Evolutionary conservation across 2,329 filamentous ascomycete genomes (phyloP), one percentile per base, ranked within the genome.

Genomic region (Cladosporium sphaerospermum): DNA sequence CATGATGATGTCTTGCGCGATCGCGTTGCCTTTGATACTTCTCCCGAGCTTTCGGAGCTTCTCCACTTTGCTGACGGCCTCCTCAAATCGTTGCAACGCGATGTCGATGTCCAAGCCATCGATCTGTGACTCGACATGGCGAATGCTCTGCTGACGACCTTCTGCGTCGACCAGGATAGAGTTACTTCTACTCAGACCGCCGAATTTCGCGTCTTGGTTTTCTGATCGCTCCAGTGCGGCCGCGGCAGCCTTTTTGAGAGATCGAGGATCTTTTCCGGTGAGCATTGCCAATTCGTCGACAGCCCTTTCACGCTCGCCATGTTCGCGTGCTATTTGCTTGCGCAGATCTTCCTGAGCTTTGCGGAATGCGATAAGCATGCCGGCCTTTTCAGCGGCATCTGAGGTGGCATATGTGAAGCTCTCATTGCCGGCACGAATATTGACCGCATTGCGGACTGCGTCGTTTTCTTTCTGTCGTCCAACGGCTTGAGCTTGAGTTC

Each of bases 51-150:
- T 81, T 61, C 91, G 87, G 37, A 99, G 78, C 64, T 88, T 89
- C 69, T 97, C 93, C 1, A 96, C 86, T 31, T 85, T 82, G 4
- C 79, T 78, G 0, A 97, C 93, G 0, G 93, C 88, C 16, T 85
- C 81, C 62, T 96, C 90, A 59, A 96, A 93, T 40, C 82, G 81
- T 67, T 97, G 92, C 47, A 96, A 78, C 0, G 93, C 92, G 63
- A 99, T 91, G 62, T 95, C 86, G 62, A 97, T 97, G 65, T 99
- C 93, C 5, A 99, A 81, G 65, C 95, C 89, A 66, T 99, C 93
- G 69, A 99, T 88, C 71, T 97, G 89, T 49, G 84, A 83, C 68
- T 99, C 93, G 0, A 99, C 89, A 89, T 89, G 96, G 50, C 92
- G 87, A 44, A 99, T 79, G 67, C 93, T 96, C 67, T 97, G 89